These are phyloP conservation scores for Deinandra increscens DNA, from an alignment of 129 eudicot species.

Conservation along the genomic window DNA sequence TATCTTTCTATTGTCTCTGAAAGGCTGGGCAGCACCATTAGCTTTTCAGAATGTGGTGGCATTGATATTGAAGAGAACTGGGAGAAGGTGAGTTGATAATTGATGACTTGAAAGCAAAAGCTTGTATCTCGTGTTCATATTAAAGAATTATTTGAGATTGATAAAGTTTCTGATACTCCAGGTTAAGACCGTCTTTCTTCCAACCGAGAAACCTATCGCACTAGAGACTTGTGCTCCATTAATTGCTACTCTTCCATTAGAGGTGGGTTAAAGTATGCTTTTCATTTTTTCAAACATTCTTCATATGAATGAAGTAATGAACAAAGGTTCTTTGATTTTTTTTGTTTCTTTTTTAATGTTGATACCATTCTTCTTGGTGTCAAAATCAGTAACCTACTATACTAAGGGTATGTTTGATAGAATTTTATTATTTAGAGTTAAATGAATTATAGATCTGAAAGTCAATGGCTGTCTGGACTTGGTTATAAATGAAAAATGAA, in stretches of 20 bases:
- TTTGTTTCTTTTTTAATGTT: neutral
- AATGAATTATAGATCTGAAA: too few species aligned
- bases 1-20: conserved; percentile 74
- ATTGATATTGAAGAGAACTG: conserved; percentile 93
- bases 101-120: neutral
- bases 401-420: neutral
- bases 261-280: conserved; percentile 39
- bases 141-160: neutral
- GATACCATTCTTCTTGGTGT: neutral
- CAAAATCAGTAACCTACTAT: neutral
- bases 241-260: conserved; percentile 86
- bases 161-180: conserved; percentile 26
- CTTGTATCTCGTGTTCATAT: neutral
- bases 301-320: neutral
- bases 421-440: neutral
- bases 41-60: conserved; percentile 93
- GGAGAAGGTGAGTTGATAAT: conserved; percentile 62
- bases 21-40: conserved; percentile 69
- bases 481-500: neutral
- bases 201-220: conserved; percentile 64
- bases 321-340: neutral
- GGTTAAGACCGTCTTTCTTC: conserved; percentile 80
- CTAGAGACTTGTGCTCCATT: conserved; percentile 75
- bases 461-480: neutral
- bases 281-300: neutral